These are phyloP conservation scores for Hirsutella minnesotensis DNA, from an alignment of 2,329 filamentous ascomycete genomes.

Conservation along the genomic window DNA sequence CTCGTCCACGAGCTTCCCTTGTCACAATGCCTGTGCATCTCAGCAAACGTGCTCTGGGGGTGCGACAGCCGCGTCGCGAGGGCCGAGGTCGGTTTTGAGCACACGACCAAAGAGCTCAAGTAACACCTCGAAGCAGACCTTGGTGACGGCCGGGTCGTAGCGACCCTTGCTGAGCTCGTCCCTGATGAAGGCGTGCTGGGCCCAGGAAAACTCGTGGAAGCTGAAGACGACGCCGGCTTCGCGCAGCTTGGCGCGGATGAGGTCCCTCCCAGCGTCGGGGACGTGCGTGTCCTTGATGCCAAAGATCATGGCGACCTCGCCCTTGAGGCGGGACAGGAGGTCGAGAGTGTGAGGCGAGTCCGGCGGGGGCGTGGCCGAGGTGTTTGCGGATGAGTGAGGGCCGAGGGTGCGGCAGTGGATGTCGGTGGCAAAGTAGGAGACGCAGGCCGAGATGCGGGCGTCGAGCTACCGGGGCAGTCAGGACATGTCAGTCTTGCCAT, in stretches of 20 bases:
- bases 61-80: conserved; percentile 45
- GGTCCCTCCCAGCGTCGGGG: conserved; percentile 66
- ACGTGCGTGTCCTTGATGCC: conserved; percentile 88
- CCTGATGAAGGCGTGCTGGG: conserved; percentile 88
- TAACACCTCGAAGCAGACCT: conserved; percentile 83
- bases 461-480: conserved; percentile 44
- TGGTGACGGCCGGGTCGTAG: conserved; percentile 78
- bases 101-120: conserved; percentile 73
- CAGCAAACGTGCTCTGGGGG: conserved; percentile 61
- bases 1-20: neutral
- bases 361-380: conserved; percentile 22
- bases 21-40: neutral
- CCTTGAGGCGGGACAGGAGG: conserved; percentile 53
- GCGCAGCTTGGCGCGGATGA: conserved; percentile 72
- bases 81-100: conserved; percentile 68
- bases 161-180: conserved; percentile 90
- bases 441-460: conserved; percentile 59
- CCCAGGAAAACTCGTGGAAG: conserved; percentile 87
- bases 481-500: neutral
- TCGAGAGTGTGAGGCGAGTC: conserved; percentile 40
- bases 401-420: conserved; percentile 73
- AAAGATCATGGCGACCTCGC: conserved; percentile 84
- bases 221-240: conserved; percentile 63
- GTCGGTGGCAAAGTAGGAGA: conserved; percentile 89
- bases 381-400: conserved; percentile 36